These are phyloP conservation scores for Cordyceps cicadae DNA, from an alignment of 2,329 filamentous ascomycete genomes.

Conservation along the genomic window DNA sequence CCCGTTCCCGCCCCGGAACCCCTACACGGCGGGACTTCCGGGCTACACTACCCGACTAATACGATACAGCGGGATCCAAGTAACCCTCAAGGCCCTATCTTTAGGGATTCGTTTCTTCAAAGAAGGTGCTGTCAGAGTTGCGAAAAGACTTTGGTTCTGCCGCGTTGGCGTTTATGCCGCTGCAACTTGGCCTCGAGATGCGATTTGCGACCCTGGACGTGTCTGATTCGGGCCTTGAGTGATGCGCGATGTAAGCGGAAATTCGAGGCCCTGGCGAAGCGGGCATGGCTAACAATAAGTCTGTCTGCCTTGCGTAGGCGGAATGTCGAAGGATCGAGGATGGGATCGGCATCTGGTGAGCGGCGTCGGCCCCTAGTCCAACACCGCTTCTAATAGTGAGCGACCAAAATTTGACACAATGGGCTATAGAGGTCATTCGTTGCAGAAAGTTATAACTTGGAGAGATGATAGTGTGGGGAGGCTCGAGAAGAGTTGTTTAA, in stretches of 20 bases:
- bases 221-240: background rate
- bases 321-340: background rate
- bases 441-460: background rate
- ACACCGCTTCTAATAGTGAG: background rate
- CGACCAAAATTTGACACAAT: background rate
- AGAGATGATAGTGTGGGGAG: background rate
- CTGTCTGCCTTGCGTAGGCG: background rate
- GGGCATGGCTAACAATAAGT: background rate
- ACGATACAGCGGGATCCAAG: too few species aligned
- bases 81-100: too few species aligned
- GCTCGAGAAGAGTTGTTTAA: background rate
- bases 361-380: background rate
- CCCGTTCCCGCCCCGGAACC: too few species aligned
- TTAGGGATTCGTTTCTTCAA: too few species aligned
- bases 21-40: too few species aligned
- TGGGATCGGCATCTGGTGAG: background rate
- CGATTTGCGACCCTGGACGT: background rate
- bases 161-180: background rate
- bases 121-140: too few species aligned
- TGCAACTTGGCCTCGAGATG: background rate
- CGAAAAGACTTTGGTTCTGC: background rate
- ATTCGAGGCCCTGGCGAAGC: background rate
- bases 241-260: background rate
- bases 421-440: background rate
- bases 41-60: too few species aligned